Conservation (phyloP, 2,329 filamentous ascomycete genomes). For the Pseudogymnoascus sp. region DNA sequence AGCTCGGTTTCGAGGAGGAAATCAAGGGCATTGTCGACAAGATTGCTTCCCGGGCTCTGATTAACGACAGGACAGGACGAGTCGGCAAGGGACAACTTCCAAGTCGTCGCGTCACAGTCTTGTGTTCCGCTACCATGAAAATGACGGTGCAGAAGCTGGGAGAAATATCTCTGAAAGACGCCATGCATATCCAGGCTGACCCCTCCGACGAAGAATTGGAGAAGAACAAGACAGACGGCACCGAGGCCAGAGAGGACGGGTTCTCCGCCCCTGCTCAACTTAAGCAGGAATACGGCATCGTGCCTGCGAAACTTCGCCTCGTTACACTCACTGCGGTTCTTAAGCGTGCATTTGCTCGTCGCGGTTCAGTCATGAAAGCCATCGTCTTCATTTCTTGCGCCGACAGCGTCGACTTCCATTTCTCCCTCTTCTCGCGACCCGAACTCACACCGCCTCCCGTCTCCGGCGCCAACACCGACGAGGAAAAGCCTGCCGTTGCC, state of each 20-base stretch:
- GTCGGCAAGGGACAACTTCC: constrained; percentile 54
- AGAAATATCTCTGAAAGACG: constrained; percentile 90
- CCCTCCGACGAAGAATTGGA: constrained; percentile 41
- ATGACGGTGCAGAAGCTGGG: constrained; percentile 91
- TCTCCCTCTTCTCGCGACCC: constrained; percentile 58
- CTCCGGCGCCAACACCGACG: constrained; percentile 21
- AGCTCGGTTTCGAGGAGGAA: constrained; percentile 92
- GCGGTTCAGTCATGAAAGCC: constrained; percentile 89
- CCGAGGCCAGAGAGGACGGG: constrained; percentile 37
- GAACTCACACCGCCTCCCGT: constrained; percentile 16
- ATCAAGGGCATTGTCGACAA: constrained; percentile 77
- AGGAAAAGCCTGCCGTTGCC: constrained; percentile 25
- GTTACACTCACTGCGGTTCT: constrained; percentile 79
- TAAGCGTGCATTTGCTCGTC: constrained; percentile 78
- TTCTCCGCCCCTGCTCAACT: constrained; percentile 86
- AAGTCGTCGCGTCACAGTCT: constrained; percentile 69
- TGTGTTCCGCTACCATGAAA: constrained; percentile 97
- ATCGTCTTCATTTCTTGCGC: constrained; percentile 96
- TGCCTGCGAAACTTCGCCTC: constrained; percentile 80
- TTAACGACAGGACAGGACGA: constrained; percentile 50
- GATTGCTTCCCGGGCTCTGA: constrained; percentile 56
- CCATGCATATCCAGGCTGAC: constrained; percentile 72
- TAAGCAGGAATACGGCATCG: constrained; percentile 82
- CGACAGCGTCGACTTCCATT: constrained; percentile 95
- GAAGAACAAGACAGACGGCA: constrained; percentile 39